A percentile compares a stretch with the other conserved stretches of the same genome.
Evolutionary conservation across 305 asterid genomes (phyloP).

Genomic region (Rubia balearica): DNA sequence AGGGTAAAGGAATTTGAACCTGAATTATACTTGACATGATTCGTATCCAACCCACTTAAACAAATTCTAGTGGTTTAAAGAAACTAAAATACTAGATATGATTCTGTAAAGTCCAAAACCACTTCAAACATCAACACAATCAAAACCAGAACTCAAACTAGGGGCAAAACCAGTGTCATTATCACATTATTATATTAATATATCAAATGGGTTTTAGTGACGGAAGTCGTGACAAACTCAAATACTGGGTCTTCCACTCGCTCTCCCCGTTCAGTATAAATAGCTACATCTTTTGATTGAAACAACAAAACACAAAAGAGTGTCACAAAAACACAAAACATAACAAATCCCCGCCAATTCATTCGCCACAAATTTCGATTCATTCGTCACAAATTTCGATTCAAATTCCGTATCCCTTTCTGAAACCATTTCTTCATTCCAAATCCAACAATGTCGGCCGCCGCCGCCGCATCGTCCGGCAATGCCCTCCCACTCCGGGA

Average conservation of each 20-base stretch:
- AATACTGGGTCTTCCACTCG: no score
- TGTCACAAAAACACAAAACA: neutral
- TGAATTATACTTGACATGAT: no score
- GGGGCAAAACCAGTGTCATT: neutral
- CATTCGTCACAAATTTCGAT: neutral
- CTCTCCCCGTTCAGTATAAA: neutral
- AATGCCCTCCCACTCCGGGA: conserved; percentile 24
- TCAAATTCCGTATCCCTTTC: neutral
- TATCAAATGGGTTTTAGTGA: neutral
- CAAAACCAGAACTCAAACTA: neutral
- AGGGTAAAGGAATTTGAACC: no score
- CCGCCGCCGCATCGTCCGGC: neutral
- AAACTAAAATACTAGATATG: no score
- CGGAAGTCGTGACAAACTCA: neutral
- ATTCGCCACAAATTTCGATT: no score
- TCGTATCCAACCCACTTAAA: no score
- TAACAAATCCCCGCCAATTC: neutral
- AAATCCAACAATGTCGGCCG: no score
- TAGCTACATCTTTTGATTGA: neutral
- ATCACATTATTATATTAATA: no score
- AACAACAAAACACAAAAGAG: no score
- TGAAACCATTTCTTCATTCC: neutral
- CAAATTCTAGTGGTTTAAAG: no score
- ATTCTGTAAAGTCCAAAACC: neutral
- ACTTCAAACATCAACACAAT: neutral